These are phyloP conservation scores for Trichaptum fuscoviolaceum DNA, from an alignment of 768 basidiomycete genomes.

Conservation along the genomic window DNA sequence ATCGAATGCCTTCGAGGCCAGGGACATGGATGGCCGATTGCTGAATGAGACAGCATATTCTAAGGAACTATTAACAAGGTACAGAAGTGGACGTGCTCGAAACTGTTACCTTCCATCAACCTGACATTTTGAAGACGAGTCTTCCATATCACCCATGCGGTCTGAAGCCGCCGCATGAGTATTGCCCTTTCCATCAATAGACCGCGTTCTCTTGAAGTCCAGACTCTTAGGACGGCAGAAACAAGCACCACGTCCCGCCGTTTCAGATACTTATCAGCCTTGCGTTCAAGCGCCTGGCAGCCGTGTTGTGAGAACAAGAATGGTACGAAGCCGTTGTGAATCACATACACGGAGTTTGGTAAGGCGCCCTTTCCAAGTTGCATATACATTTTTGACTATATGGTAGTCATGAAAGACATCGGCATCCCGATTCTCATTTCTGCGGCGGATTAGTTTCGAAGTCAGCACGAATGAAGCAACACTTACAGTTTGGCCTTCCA, in stretches of 20 bases:
- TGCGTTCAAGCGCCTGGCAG: constrained; percentile 46
- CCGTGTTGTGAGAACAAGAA: constrained; percentile 7
- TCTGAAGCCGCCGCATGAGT: constrained; percentile 38
- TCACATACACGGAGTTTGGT: constrained; percentile 45
- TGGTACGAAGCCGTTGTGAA: not conserved
- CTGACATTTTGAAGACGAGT: constrained; percentile 34
- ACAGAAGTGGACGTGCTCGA: constrained; percentile 5
- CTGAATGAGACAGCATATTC: constrained; percentile 10
- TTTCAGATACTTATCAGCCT: constrained; percentile 49
- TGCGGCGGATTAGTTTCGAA: constrained; percentile 19
- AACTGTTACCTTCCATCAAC: constrained; percentile 40
- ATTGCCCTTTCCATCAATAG: constrained; percentile 50
- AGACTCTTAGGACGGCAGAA: constrained; percentile 54
- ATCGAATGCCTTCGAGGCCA: constrained; percentile 3
- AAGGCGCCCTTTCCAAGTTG: constrained; percentile 50
- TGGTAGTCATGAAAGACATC: constrained; percentile 35
- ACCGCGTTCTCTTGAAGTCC: constrained; percentile 66
- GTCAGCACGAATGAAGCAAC: not conserved
- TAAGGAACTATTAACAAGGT: constrained; percentile 13
- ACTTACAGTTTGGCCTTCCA: constrained; percentile 61
- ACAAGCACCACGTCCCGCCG: constrained; percentile 56
- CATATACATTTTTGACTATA: constrained; percentile 41
- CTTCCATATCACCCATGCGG: constrained; percentile 48
- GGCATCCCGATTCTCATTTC: constrained; percentile 40
- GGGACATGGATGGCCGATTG: constrained; percentile 5